Conservation (phyloP, 176 grass and related monocot genomes). For the Musa troglodytarum region DNA sequence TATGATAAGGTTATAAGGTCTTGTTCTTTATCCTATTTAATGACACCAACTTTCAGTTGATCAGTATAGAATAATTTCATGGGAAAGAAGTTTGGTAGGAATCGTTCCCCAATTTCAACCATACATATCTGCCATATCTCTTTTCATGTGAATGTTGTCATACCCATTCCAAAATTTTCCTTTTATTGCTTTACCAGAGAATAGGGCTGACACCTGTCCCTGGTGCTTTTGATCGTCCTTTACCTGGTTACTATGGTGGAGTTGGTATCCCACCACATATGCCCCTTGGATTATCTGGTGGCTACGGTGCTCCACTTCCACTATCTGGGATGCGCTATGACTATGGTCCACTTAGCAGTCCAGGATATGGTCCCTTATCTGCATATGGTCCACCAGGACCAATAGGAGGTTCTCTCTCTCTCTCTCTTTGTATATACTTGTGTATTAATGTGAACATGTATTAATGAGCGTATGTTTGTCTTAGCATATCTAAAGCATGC, state of each 20-base stretch:
- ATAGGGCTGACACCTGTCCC: slow-evolving; percentile 40
- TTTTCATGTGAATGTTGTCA: too few relatives aligned
- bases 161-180: not conserved
- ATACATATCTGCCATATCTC: too few relatives aligned
- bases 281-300: slow-evolving; percentile 42
- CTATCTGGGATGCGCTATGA: slow-evolving; percentile 61
- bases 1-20: too few relatives aligned
- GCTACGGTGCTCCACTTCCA: slow-evolving; percentile 60
- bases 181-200: slow-evolving; percentile 44
- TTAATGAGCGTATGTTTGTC: not conserved
- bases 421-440: not conserved
- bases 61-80: too few relatives aligned
- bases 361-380: slow-evolving; percentile 72
- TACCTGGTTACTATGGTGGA: slow-evolving; percentile 58
- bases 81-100: too few relatives aligned
- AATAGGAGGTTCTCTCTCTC: slow-evolving; percentile 47
- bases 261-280: slow-evolving; percentile 42
- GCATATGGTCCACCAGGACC: slow-evolving; percentile 71
- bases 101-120: too few relatives aligned
- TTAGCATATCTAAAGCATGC: too few relatives aligned
- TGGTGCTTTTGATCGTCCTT: slow-evolving; percentile 45
- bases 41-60: too few relatives aligned
- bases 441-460: not conserved
- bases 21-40: too few relatives aligned
- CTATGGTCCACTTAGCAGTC: slow-evolving; percentile 53